Conservation (phyloP, 345 rosid genomes). For the Euphorbia tirucalli region DNA sequence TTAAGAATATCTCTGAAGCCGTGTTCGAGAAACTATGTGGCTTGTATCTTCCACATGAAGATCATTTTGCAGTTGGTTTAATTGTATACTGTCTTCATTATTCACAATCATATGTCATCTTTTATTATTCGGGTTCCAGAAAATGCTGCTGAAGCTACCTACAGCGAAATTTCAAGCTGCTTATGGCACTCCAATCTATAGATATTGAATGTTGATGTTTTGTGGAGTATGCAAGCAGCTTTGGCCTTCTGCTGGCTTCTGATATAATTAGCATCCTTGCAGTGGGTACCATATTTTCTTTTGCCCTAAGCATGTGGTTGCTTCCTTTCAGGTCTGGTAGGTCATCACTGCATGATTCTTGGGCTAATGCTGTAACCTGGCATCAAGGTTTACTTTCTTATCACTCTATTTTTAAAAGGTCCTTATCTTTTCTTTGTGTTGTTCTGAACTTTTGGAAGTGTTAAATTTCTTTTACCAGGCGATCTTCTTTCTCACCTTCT, state of each 20-base stretch:
- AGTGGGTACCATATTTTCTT: background rate
- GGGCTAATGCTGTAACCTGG: conserved; percentile 79
- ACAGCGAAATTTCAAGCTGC: background rate
- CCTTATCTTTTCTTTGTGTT: background rate
- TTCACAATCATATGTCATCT: background rate
- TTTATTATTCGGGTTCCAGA: background rate
- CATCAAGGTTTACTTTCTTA: conserved; percentile 61
- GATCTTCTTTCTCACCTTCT: conserved; percentile 52
- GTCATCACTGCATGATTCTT: conserved; percentile 65
- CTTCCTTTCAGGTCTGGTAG: conserved; percentile 67
- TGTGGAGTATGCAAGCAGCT: background rate
- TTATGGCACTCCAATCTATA: background rate
- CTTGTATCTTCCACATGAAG: background rate
- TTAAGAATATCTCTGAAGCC: background rate
- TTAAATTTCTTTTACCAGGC: conserved; percentile 41
- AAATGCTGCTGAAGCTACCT: background rate
- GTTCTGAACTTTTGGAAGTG: conserved; percentile 12
- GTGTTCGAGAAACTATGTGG: background rate
- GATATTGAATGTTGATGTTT: background rate
- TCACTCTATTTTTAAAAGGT: conserved; percentile 1
- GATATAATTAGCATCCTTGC: background rate
- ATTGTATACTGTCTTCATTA: background rate
- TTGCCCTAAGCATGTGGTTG: background rate
- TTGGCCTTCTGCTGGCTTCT: background rate
- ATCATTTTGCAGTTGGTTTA: background rate